Conservation (phyloP, 805 yeast species). For the Brettanomyces bruxellensis region DNA sequence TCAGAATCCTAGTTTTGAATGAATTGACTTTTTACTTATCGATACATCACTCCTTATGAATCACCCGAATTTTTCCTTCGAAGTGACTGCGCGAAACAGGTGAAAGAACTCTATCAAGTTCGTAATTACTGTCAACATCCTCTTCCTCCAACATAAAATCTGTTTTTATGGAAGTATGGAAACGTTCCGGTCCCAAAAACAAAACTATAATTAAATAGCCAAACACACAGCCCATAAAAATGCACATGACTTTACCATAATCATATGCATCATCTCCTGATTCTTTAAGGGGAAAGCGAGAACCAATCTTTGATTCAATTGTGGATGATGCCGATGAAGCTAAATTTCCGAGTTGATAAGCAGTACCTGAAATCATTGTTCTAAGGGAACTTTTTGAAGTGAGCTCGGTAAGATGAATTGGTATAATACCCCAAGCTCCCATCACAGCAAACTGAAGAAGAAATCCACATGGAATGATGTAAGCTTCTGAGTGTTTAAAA, state of each 20-base stretch:
- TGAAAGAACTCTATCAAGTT: constrained; percentile 4
- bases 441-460: constrained; percentile 58
- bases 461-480: constrained; percentile 47
- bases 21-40: no score
- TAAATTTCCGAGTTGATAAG: constrained; percentile 66
- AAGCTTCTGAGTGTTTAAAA: constrained; percentile 29
- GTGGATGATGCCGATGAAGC: constrained; percentile 66
- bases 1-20: no score
- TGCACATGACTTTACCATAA: constrained; percentile 66
- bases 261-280: constrained; percentile 32
- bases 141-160: constrained; percentile 6
- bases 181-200: constrained; percentile 7
- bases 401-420: constrained; percentile 57
- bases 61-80: constrained; percentile 4
- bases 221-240: constrained; percentile 59
- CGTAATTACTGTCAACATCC: constrained; percentile 4
- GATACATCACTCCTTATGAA: neutral
- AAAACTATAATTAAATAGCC: constrained; percentile 34
- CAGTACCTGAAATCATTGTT: constrained; percentile 51
- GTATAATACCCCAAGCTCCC: constrained; percentile 70
- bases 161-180: constrained; percentile 5
- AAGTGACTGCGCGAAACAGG: constrained; percentile 3
- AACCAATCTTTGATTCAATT: constrained; percentile 57
- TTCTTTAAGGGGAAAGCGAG: constrained; percentile 41
- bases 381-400: constrained; percentile 52